A percentile compares a stretch with the other conserved stretches of the same genome.
These are phyloP conservation scores for Lathyrus aphaca DNA, from an alignment of 306 rosid genomes.

Conservation along the genomic window DNA sequence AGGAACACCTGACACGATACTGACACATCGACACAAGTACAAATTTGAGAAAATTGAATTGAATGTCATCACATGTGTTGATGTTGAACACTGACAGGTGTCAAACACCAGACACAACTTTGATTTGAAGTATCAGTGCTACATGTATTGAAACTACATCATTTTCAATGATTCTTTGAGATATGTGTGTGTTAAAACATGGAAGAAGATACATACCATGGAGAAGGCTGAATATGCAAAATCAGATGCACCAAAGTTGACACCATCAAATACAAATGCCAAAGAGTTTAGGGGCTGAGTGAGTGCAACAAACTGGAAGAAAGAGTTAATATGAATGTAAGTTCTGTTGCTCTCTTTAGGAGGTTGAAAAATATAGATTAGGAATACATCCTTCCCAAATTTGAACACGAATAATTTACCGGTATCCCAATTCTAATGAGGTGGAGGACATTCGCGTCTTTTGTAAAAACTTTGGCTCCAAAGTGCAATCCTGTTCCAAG, in stretches of 20 bases:
- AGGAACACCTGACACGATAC: not conserved
- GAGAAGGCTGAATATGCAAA: constrained; percentile 95
- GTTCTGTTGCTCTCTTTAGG: constrained; percentile 30
- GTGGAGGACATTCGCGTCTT: constrained; percentile 64
- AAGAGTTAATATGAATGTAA: constrained; percentile 30
- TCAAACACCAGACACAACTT: not conserved
- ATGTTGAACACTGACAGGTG: not conserved
- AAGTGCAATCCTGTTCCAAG: constrained; percentile 76
- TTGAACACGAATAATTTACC: constrained; percentile 52
- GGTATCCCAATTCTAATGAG: constrained; percentile 80
- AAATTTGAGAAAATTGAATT: not conserved
- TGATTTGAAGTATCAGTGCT: not conserved
- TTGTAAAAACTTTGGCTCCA: constrained; percentile 80
- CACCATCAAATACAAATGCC: constrained; percentile 95
- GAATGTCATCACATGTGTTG: not conserved
- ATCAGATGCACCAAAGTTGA: constrained; percentile 98
- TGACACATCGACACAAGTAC: not conserved
- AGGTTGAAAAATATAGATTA: not conserved
- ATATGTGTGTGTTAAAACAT: not conserved
- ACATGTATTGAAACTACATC: not conserved
- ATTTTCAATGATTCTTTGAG: not conserved
- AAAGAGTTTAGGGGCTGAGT: constrained; percentile 89
- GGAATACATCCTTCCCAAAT: constrained; percentile 15
- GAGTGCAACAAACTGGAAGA: constrained; percentile 83
- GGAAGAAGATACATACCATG: constrained; percentile 62